phyloP scores from a whole-genome alignment of 1,139 yeast species.

The Candida dubliniensis region DNA sequence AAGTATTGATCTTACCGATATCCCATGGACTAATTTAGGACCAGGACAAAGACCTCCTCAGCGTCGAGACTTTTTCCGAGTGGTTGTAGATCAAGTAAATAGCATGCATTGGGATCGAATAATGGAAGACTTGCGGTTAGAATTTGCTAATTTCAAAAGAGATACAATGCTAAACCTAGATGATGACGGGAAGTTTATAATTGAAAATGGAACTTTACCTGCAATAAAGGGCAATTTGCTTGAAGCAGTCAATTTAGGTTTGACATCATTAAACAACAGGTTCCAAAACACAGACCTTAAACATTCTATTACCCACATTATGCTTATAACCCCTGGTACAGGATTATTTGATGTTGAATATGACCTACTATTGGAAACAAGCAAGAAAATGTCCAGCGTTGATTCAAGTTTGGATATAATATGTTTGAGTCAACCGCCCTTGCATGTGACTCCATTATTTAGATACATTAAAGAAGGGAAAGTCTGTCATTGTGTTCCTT shows the following conservation, averaged over 20 bases:
- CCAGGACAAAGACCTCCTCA: conserved; percentile 75
- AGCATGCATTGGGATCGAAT: conserved; percentile 87
- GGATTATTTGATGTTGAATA: conserved; percentile 93
- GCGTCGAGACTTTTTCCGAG: conserved; percentile 80
- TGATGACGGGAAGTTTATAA: conserved; percentile 37
- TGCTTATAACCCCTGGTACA: conserved; percentile 87
- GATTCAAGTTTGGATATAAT: conserved; percentile 89
- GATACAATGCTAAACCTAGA: conserved; percentile 59
- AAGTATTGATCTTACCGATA: conserved; percentile 67
- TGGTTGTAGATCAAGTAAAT: conserved; percentile 93
- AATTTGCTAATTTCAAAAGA: conserved; percentile 78
- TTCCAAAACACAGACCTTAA: conserved; percentile 83
- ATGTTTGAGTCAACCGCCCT: conserved; percentile 86
- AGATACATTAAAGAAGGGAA: conserved; percentile 56
- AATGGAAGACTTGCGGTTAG: conserved; percentile 82
- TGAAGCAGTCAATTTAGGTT: conserved; percentile 84
- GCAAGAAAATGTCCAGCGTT: conserved; percentile 69
- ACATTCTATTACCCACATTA: conserved; percentile 83
- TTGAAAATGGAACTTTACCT: conserved; percentile 69
- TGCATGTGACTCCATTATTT: conserved; percentile 88
- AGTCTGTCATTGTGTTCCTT: conserved; percentile 79
- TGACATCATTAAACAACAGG: conserved; percentile 75
- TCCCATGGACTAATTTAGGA: conserved; percentile 53
- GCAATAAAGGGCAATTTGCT: conserved; percentile 86
- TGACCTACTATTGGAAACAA: conserved; percentile 70